These are phyloP conservation scores for Epichloe elymi DNA, from an alignment of 2,329 filamentous ascomycete genomes.

Conservation along the genomic window DNA sequence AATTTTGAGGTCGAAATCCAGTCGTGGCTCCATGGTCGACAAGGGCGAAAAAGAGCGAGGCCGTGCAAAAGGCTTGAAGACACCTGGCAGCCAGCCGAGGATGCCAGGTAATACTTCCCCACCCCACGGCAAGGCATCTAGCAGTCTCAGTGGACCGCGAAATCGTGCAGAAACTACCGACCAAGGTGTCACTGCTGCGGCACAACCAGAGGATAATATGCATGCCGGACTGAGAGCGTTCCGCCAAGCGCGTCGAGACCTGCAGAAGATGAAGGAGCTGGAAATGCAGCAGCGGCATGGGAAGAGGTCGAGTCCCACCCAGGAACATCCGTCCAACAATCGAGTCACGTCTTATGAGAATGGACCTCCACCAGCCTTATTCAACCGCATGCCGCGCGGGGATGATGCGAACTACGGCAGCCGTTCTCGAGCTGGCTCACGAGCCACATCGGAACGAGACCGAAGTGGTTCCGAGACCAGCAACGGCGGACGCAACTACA, in stretches of 20 bases:
- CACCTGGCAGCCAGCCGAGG: slow-evolving; percentile 40
- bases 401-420: slow-evolving; percentile 24
- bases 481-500: slow-evolving; percentile 26
- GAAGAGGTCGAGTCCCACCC: slow-evolving; percentile 4
- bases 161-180: neutral
- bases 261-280: slow-evolving; percentile 41
- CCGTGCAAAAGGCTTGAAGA: slow-evolving; percentile 45
- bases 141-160: slow-evolving; percentile 1
- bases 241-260: slow-evolving; percentile 41
- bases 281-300: slow-evolving; percentile 32
- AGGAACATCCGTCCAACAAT: slow-evolving; percentile 15
- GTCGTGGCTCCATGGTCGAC: slow-evolving; percentile 49
- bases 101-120: slow-evolving; percentile 25
- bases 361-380: slow-evolving; percentile 30
- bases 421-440: slow-evolving; percentile 17
- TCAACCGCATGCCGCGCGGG: slow-evolving; percentile 30
- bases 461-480: slow-evolving; percentile 44
- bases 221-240: slow-evolving; percentile 43
- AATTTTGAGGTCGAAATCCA: slow-evolving; percentile 53
- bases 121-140: slow-evolving; percentile 23
- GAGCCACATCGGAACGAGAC: slow-evolving; percentile 30
- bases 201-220: slow-evolving; percentile 26
- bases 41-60: slow-evolving; percentile 25
- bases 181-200: slow-evolving; percentile 3
- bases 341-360: slow-evolving; percentile 31